These are phyloP conservation scores for Helotiales sp. DNA, from an alignment of 2,329 filamentous ascomycete species.

Conservation along the genomic window DNA sequence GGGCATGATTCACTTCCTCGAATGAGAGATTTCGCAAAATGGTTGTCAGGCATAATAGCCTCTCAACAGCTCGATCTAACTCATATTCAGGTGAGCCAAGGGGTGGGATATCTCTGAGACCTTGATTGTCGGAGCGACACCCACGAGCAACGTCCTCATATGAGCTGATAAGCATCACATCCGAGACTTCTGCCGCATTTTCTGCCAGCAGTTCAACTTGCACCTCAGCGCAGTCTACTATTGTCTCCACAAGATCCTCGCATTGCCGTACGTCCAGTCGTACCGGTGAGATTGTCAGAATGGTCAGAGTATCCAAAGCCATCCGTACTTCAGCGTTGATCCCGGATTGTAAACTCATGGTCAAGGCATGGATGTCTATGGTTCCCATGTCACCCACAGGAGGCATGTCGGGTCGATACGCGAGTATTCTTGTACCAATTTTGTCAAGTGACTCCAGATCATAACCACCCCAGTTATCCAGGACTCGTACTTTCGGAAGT, in stretches of 20 bases:
- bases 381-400: conserved; percentile 79
- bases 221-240: conserved; percentile 90
- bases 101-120: conserved; percentile 71
- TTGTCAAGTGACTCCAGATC: conserved; percentile 68
- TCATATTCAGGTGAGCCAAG: conserved; percentile 81
- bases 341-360: conserved; percentile 86
- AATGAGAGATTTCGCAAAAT: conserved; percentile 94
- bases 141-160: conserved; percentile 88
- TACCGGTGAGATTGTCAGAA: conserved; percentile 64
- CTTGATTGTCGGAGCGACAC: conserved; percentile 75
- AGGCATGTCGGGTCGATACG: conserved; percentile 76
- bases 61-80: conserved; percentile 84
- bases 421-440: conserved; percentile 63
- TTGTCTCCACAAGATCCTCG: conserved; percentile 85
- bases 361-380: conserved; percentile 89
- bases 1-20: conserved; percentile 73
- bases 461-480: conserved; percentile 72
- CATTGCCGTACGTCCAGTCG: conserved; percentile 73
- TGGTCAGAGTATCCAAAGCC: conserved; percentile 82
- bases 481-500: conserved; percentile 57
- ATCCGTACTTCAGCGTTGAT: conserved; percentile 88
- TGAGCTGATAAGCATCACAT: conserved; percentile 79
- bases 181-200: conserved; percentile 82
- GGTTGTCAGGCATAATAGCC: conserved; percentile 87
- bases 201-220: conserved; percentile 86